phyloP scores from a whole-genome alignment of 495 filamentous ascomycete species.

The Amorphotheca resinae region DNA sequence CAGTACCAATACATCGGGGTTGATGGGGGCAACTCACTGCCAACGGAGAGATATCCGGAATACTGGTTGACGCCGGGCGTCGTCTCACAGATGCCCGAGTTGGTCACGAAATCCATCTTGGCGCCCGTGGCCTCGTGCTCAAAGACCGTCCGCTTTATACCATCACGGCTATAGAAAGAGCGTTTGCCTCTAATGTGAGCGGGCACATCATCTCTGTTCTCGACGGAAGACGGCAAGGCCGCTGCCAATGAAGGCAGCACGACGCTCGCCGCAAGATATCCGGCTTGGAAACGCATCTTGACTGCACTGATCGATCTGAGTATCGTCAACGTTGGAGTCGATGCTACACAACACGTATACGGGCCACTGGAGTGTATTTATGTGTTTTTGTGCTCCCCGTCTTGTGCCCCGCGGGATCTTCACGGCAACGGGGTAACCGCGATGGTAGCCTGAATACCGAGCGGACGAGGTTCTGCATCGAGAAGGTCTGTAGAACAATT shows the following conservation, averaged over 20 bases:
- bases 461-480: too few species aligned
- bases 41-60: conserved; percentile 42
- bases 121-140: conserved; percentile 39
- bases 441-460: too few species aligned
- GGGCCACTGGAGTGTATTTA: too few species aligned
- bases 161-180: conserved; percentile 31
- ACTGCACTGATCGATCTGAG: too few species aligned
- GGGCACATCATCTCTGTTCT: background rate
- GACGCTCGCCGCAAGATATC: background rate
- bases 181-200: conserved; percentile 26
- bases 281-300: conserved; percentile 11
- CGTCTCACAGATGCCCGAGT: conserved; percentile 43
- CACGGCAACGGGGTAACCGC: too few species aligned
- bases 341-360: too few species aligned
- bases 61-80: conserved; percentile 43
- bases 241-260: conserved; percentile 2
- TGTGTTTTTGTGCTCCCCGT: too few species aligned
- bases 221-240: conserved; percentile 1
- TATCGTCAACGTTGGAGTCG: too few species aligned
- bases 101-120: conserved; percentile 41
- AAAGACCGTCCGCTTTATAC: conserved; percentile 36
- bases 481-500: too few species aligned
- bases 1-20: background rate
- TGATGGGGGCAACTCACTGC: conserved; percentile 16
- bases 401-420: too few species aligned